Percentiles rank a stretch among this genome's conserved stretches.
Conservation (phyloP, 768 basidiomycete genomes). For the Tulasnella sp. region DNA sequence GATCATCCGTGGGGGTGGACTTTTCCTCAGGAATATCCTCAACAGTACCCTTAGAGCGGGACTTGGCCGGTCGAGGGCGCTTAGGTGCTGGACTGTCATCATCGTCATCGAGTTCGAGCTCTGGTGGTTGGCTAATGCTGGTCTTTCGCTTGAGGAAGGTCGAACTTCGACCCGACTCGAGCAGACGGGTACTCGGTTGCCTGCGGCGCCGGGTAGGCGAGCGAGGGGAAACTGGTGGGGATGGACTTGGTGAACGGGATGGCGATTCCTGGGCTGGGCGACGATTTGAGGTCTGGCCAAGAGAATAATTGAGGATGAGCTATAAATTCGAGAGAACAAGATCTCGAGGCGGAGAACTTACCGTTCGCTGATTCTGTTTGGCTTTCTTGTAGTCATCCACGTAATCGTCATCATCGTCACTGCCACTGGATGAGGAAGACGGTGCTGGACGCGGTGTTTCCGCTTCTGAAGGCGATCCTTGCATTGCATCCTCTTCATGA, state of each 20-base stretch:
- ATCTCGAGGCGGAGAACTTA: not conserved
- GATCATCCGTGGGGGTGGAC: constrained; percentile 54
- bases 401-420: constrained; percentile 53
- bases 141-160: constrained; percentile 38
- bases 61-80: not conserved
- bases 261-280: not conserved
- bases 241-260: not conserved
- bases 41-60: not conserved
- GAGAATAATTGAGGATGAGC: not conserved
- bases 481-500: constrained; percentile 38
- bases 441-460: constrained; percentile 37
- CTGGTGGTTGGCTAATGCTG: constrained; percentile 36
- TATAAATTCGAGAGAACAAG: not conserved
- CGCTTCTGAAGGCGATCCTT: constrained; percentile 41
- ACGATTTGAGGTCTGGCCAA: not conserved
- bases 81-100: constrained; percentile 39
- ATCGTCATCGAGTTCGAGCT: constrained; percentile 43
- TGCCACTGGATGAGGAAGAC: constrained; percentile 32
- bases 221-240: not conserved
- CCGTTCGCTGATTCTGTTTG: constrained; percentile 24
- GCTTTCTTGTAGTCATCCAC: constrained; percentile 36
- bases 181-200: not conserved
- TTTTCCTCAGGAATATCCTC: constrained; percentile 2
- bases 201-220: constrained; percentile 12
- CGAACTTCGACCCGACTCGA: constrained; percentile 32